Conservation (phyloP, 495 filamentous ascomycete genomes). For the Penicillium argentinense region DNA sequence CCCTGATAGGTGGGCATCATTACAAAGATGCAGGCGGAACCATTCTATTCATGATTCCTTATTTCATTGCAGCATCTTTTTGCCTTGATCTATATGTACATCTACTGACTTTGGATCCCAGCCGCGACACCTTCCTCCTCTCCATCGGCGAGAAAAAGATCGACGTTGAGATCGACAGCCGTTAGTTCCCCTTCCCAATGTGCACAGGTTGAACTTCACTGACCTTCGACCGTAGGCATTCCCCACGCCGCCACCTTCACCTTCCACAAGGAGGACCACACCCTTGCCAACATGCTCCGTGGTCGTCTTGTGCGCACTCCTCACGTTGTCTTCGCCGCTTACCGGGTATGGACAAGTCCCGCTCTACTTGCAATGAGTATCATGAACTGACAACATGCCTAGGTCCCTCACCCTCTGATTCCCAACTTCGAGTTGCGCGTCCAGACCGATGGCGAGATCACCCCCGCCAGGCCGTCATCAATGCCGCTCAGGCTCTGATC, state of each 20-base stretch:
- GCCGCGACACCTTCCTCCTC: conserved; percentile 90
- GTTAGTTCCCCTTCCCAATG: conserved; percentile 49
- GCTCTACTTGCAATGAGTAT: not conserved
- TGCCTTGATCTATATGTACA: not conserved
- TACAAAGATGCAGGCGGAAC: too few species aligned
- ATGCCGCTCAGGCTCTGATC: conserved; percentile 75
- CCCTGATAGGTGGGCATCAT: too few species aligned
- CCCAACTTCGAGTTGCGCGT: conserved; percentile 84
- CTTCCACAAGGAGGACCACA: conserved; percentile 97
- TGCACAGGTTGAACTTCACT: conserved; percentile 5
- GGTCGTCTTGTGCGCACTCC: conserved; percentile 74
- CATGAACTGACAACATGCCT: conserved; percentile 9
- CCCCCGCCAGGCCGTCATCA: conserved; percentile 80
- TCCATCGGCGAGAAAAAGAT: conserved; percentile 89
- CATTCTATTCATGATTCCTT: too few species aligned
- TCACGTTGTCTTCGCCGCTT: conserved; percentile 82
- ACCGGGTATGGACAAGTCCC: conserved; percentile 60
- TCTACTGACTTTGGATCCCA: conserved; percentile 33
- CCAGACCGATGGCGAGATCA: conserved; percentile 86
- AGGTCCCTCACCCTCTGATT: conserved; percentile 82
- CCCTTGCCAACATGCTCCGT: conserved; percentile 84
- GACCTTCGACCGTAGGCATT: conserved; percentile 56
- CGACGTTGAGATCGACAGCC: conserved; percentile 77
- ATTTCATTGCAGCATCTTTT: too few species aligned
- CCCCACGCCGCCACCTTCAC: conserved; percentile 83